A percentile compares a stretch with the other conserved stretches of the same genome.
These are phyloP conservation scores for Henningerozyma blattae DNA, from an alignment of 805 yeast species.

Conservation along the genomic window DNA sequence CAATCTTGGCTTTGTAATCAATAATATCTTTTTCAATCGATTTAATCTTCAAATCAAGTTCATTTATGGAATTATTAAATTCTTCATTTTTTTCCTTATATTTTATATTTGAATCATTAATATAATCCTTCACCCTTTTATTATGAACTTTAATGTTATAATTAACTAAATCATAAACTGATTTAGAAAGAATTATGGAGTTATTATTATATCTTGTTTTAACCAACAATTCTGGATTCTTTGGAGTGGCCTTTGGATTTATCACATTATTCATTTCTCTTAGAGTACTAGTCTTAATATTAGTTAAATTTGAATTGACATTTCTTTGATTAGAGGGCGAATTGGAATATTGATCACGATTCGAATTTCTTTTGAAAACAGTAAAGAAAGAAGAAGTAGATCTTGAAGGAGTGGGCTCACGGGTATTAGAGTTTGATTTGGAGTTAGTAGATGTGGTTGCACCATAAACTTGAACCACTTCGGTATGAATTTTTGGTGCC, in stretches of 20 bases:
- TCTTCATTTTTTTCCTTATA: constrained; percentile 12
- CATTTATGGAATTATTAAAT: constrained; percentile 11
- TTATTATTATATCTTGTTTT: constrained; percentile 14
- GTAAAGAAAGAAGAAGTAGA: no score
- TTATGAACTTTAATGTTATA: constrained; percentile 14
- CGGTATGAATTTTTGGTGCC: not conserved
- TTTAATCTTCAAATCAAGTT: constrained; percentile 13
- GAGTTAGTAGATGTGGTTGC: no score
- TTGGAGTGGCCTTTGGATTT: constrained; percentile 20
- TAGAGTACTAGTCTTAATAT: not conserved
- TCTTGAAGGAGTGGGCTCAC: no score
- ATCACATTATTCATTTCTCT: not conserved
- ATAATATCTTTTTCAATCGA: constrained; percentile 13
- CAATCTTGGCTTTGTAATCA: constrained; percentile 11
- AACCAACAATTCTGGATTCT: constrained; percentile 20
- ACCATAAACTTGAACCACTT: not conserved
- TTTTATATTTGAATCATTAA: constrained; percentile 6
- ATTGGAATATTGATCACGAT: no score
- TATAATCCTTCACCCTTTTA: constrained; percentile 9
- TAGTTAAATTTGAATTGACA: no score
- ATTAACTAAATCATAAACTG: constrained; percentile 17
- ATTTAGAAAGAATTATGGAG: constrained; percentile 17
- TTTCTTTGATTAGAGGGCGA: no score
- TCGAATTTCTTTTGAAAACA: no score
- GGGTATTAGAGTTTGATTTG: no score